Conservation (phyloP, 257 asterid genomes). For the Fraxinus cuspidata region DNA sequence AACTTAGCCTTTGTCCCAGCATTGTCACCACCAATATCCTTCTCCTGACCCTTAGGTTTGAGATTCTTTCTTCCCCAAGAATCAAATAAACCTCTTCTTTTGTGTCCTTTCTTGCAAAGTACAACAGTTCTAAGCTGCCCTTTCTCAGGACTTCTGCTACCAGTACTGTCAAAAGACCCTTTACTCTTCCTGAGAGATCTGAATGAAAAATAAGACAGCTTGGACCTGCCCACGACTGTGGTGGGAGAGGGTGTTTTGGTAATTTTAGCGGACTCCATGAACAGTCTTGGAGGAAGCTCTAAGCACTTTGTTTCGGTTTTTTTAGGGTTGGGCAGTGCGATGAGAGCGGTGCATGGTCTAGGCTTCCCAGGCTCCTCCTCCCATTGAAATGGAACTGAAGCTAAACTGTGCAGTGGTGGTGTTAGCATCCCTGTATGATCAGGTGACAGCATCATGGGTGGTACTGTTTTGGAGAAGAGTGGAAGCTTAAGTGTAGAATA, state of each 20-base stretch:
- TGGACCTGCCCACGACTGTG: constrained; percentile 45
- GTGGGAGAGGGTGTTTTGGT: constrained; percentile 59
- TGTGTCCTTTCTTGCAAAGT: constrained; percentile 28
- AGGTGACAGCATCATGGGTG: constrained; percentile 39
- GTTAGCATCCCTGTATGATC: constrained; percentile 53
- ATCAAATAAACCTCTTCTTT: constrained; percentile 29
- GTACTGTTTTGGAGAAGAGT: constrained; percentile 23
- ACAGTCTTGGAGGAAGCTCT: constrained; percentile 63
- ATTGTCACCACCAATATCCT: constrained; percentile 34
- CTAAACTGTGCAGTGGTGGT: constrained; percentile 52
- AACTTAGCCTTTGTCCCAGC: constrained; percentile 31
- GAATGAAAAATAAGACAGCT: constrained; percentile 61
- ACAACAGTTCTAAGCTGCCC: constrained; percentile 30
- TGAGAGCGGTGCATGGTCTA: constrained; percentile 44
- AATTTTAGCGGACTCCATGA: constrained; percentile 24
- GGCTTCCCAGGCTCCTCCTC: constrained; percentile 84
- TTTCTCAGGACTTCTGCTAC: constrained; percentile 33
- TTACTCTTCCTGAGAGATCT: constrained; percentile 41
- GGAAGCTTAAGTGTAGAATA: constrained; percentile 42
- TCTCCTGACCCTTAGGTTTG: constrained; percentile 31
- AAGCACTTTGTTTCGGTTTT: constrained; percentile 27
- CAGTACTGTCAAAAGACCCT: constrained; percentile 40
- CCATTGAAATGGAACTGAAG: constrained; percentile 79
- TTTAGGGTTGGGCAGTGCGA: constrained; percentile 31
- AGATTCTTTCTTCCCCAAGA: constrained; percentile 26